Conservation (phyloP, 495 filamentous ascomycete species). For the Hypoxylon perforatum region DNA sequence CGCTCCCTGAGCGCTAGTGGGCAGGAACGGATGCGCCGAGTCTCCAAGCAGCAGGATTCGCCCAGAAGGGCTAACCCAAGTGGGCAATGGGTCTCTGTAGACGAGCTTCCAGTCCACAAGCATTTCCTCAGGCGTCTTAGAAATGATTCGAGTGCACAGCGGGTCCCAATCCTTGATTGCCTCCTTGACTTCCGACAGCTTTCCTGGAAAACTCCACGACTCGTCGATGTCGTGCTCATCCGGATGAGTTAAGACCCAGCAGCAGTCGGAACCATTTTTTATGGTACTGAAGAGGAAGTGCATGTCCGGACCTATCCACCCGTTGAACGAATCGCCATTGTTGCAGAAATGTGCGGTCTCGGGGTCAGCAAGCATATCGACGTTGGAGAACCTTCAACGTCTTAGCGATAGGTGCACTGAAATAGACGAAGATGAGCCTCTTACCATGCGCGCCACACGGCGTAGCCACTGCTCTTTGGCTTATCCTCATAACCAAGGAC, state of each 20-base stretch:
- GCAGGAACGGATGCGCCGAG: slow-evolving; percentile 72
- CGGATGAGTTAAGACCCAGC: slow-evolving; percentile 71
- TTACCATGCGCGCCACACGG: slow-evolving; percentile 69
- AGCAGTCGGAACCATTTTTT: slow-evolving; percentile 70
- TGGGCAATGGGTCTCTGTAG: slow-evolving; percentile 71
- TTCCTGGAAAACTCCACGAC: slow-evolving; percentile 69
- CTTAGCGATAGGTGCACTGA: background rate
- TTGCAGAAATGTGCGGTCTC: slow-evolving; percentile 68
- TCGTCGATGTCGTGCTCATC: slow-evolving; percentile 70
- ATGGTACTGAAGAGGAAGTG: slow-evolving; percentile 70
- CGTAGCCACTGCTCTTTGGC: slow-evolving; percentile 68
- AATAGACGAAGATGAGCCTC: background rate
- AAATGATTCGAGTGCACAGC: slow-evolving; percentile 65
- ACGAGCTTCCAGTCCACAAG: slow-evolving; percentile 76
- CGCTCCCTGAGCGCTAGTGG: slow-evolving; percentile 71
- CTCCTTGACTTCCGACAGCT: slow-evolving; percentile 67
- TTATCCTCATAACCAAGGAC: slow-evolving; percentile 70
- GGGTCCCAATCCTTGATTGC: slow-evolving; percentile 72
- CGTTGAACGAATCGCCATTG: slow-evolving; percentile 71
- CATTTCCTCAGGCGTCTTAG: slow-evolving; percentile 64
- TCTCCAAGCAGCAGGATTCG: slow-evolving; percentile 70
- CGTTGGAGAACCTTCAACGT: slow-evolving; percentile 63
- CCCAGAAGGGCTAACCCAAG: slow-evolving; percentile 69
- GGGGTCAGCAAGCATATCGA: slow-evolving; percentile 68
- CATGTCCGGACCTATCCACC: slow-evolving; percentile 68